Percentiles rank a stretch among this genome's conserved stretches.
phyloP scores from a whole-genome alignment of 805 yeast genomes.

The Nakazawaea ernobii region DNA sequence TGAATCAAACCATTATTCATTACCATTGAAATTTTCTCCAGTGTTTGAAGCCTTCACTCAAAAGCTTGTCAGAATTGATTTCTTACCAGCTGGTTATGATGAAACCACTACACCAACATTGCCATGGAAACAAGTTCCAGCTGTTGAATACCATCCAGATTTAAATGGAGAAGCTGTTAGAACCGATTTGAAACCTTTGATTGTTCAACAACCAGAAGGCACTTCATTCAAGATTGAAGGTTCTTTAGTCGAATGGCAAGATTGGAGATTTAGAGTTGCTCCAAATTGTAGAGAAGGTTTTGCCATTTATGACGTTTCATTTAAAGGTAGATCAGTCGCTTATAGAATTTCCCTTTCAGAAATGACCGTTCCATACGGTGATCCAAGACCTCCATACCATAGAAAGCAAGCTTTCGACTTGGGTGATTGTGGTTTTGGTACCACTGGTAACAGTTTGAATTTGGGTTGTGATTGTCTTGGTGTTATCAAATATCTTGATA shows the following conservation, averaged over 20 bases:
- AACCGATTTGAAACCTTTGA: slow-evolving; percentile 64
- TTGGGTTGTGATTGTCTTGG: slow-evolving; percentile 85
- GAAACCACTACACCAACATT: slow-evolving; percentile 47
- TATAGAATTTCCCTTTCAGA: slow-evolving; percentile 72
- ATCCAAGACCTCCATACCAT: slow-evolving; percentile 77
- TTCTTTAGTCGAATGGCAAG: slow-evolving; percentile 69
- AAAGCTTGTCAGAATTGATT: slow-evolving; percentile 67
- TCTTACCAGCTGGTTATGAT: slow-evolving; percentile 67
- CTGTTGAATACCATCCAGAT: slow-evolving; percentile 73
- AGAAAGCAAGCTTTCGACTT: slow-evolving; percentile 84
- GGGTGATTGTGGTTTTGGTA: slow-evolving; percentile 84
- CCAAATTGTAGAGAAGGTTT: slow-evolving; percentile 75
- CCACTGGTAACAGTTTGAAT: slow-evolving; percentile 57
- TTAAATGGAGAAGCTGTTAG: slow-evolving; percentile 44
- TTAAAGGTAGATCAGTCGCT: slow-evolving; percentile 72
- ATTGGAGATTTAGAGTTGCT: slow-evolving; percentile 73
- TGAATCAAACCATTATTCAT: slow-evolving; percentile 72
- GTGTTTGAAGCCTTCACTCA: slow-evolving; percentile 58
- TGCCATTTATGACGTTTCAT: slow-evolving; percentile 64
- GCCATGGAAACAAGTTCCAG: slow-evolving; percentile 55
- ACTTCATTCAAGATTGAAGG: slow-evolving; percentile 59
- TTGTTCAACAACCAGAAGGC: slow-evolving; percentile 74
- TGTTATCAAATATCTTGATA: slow-evolving; percentile 68
- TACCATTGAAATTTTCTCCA: slow-evolving; percentile 70
- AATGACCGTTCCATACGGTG: slow-evolving; percentile 88